Conservation (phyloP, 176 grass and related monocot genomes). For the Oryza meyeriana region DNA sequence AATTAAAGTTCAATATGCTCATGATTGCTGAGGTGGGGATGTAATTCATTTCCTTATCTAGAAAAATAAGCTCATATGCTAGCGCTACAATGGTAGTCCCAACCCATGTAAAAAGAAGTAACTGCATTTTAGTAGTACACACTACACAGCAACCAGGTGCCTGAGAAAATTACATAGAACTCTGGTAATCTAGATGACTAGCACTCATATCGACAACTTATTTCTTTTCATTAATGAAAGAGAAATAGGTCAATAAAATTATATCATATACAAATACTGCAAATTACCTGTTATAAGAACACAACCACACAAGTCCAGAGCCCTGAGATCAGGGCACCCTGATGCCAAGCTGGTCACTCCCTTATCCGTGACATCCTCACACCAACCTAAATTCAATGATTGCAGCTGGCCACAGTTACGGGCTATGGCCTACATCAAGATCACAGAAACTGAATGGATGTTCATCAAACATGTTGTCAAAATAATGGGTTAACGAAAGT, state of each 20-base stretch:
- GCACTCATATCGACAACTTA: background rate
- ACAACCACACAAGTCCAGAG: constrained; percentile 79
- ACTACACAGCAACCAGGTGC: background rate
- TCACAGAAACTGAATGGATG: constrained; percentile 4
- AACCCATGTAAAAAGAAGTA: background rate
- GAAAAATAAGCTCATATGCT: no score
- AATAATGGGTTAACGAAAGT: background rate
- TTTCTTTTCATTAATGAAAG: background rate
- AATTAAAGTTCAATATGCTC: background rate
- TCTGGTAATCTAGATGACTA: background rate
- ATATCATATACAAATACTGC: background rate
- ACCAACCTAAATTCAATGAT: constrained; percentile 77
- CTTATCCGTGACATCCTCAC: constrained; percentile 60
- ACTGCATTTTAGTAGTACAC: background rate
- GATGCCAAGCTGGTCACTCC: constrained; percentile 74
- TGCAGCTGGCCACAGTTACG: constrained; percentile 58
- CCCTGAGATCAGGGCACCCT: constrained; percentile 77
- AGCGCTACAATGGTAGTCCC: background rate
- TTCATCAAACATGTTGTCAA: constrained; percentile 11
- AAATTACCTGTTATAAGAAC: constrained; percentile 78
- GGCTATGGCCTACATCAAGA: constrained; percentile 62
- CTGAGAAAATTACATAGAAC: background rate
- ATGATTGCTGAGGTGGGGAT: background rate
- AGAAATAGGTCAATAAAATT: background rate
- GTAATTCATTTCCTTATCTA: no score